phyloP scores from a whole-genome alignment of 768 basidiomycete species.

The Mycena maculata region DNA sequence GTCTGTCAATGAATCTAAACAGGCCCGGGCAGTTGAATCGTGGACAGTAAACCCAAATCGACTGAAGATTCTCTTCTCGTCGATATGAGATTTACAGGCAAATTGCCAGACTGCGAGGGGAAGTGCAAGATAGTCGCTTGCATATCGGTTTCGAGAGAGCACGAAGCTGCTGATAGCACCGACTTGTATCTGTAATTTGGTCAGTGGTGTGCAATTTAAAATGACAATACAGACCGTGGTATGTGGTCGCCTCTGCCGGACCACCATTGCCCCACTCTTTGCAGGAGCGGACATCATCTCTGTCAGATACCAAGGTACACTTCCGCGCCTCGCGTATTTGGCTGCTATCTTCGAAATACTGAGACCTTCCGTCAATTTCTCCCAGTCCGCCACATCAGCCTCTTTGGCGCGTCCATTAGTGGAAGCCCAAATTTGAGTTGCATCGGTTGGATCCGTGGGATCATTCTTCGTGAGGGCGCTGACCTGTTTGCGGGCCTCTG shows the following conservation, averaged over 20 bases:
- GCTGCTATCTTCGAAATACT: conserved; percentile 22
- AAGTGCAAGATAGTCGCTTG: conserved; percentile 17
- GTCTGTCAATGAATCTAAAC: conserved; percentile 34
- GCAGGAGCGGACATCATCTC: conserved; percentile 35
- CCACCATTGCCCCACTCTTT: conserved; percentile 27
- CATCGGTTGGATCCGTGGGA: background rate
- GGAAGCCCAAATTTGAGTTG: conserved; percentile 13
- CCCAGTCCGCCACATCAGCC: conserved; percentile 28
- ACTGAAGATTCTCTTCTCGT: conserved; percentile 38
- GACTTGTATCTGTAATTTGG: conserved; percentile 34
- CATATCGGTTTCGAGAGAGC: conserved; percentile 35
- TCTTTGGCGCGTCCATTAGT: conserved; percentile 13
- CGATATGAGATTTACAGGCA: conserved; percentile 37
- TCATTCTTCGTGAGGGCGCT: conserved; percentile 19
- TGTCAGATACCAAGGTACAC: conserved; percentile 31
- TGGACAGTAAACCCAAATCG: conserved; percentile 37
- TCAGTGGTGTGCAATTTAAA: too few species aligned
- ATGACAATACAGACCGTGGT: conserved; percentile 30
- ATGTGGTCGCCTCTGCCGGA: conserved; percentile 35
- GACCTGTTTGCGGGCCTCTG: background rate
- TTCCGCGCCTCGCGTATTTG: conserved; percentile 17
- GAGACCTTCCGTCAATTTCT: conserved; percentile 25
- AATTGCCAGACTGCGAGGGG: conserved; percentile 38
- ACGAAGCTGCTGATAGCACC: conserved; percentile 34
- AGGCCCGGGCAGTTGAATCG: conserved; percentile 34